These are phyloP conservation scores for Carex pumila DNA, from an alignment of 176 grass and related monocot genomes.

Conservation along the genomic window DNA sequence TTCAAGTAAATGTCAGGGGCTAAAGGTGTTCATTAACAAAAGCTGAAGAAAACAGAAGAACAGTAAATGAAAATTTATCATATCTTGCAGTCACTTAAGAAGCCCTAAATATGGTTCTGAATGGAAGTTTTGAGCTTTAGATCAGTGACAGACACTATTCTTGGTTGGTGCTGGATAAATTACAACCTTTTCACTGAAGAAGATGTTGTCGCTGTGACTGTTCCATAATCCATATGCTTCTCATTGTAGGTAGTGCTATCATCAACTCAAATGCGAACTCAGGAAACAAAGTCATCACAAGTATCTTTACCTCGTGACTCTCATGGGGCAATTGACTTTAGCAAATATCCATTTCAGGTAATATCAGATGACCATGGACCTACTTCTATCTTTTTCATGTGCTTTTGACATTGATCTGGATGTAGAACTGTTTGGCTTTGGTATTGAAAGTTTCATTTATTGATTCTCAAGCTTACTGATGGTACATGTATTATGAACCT, in stretches of 20 bases:
- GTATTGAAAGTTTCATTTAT: slow-evolving; percentile 9
- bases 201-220: slow-evolving; percentile 8
- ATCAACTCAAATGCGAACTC: slow-evolving; percentile 79
- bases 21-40: background rate
- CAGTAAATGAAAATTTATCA: background rate
- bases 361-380: slow-evolving; percentile 8
- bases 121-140: background rate
- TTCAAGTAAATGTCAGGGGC: background rate
- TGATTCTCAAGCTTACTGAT: slow-evolving; percentile 26
- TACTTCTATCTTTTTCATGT: slow-evolving; percentile 12
- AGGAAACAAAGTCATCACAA: slow-evolving; percentile 63
- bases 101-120: background rate
- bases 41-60: background rate
- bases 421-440: background rate
- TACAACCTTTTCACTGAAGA: background rate
- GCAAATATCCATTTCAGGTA: slow-evolving; percentile 91
- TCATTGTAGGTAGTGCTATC: slow-evolving; percentile 63
- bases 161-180: background rate
- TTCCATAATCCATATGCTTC: background rate
- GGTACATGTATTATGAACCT: slow-evolving; percentile 3
- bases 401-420: background rate
- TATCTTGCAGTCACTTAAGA: background rate
- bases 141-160: background rate
- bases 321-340: slow-evolving; percentile 79
- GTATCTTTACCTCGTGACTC: slow-evolving; percentile 68